Conservation (phyloP, 2,329 filamentous ascomycete genomes). For the Chaetomiaceae sp. region DNA sequence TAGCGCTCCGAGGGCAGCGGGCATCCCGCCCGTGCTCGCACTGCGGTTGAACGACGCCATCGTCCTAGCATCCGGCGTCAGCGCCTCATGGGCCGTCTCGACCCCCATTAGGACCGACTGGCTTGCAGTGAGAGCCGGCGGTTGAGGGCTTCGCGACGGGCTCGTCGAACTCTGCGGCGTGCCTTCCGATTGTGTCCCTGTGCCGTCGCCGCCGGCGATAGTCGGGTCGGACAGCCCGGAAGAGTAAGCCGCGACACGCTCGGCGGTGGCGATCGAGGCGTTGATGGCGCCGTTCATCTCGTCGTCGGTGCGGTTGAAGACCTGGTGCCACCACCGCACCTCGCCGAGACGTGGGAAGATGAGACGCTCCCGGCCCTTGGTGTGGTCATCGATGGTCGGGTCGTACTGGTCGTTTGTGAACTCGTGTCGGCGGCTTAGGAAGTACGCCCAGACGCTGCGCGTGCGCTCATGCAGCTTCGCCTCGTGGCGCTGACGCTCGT, state of each 20-base stretch:
- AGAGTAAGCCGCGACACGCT: slow-evolving; percentile 29
- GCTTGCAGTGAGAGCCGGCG: slow-evolving; percentile 36
- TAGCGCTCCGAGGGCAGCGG: slow-evolving; percentile 42
- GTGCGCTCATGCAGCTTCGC: slow-evolving; percentile 65
- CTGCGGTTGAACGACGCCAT: slow-evolving; percentile 40
- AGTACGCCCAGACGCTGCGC: slow-evolving; percentile 93
- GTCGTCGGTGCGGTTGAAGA: slow-evolving; percentile 78
- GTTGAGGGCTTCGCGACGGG: slow-evolving; percentile 32
- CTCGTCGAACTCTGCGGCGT: slow-evolving; percentile 15
- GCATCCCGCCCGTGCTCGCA: slow-evolving; percentile 39
- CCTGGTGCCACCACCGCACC: slow-evolving; percentile 89
- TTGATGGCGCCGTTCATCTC: slow-evolving; percentile 81
- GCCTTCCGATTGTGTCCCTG: slow-evolving; percentile 9
- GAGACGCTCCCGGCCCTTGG: slow-evolving; percentile 74
- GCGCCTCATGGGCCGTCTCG: slow-evolving; percentile 51
- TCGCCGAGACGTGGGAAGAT: slow-evolving; percentile 73
- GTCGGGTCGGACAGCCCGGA: slow-evolving; percentile 18
- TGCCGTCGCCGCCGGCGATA: slow-evolving; percentile 1
- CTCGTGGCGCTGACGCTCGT: slow-evolving; percentile 79
- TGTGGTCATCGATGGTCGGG: slow-evolving; percentile 66
- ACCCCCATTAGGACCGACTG: slow-evolving; percentile 55
- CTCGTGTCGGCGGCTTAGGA: slow-evolving; percentile 71
- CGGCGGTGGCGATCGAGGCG: slow-evolving; percentile 48
- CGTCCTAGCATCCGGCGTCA: slow-evolving; percentile 37
- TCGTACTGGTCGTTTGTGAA: slow-evolving; percentile 83